Evolutionary conservation across 371 early-diverging fungal genomes (phyloP).

Genomic region (Syncephalastrum sp.): DNA sequence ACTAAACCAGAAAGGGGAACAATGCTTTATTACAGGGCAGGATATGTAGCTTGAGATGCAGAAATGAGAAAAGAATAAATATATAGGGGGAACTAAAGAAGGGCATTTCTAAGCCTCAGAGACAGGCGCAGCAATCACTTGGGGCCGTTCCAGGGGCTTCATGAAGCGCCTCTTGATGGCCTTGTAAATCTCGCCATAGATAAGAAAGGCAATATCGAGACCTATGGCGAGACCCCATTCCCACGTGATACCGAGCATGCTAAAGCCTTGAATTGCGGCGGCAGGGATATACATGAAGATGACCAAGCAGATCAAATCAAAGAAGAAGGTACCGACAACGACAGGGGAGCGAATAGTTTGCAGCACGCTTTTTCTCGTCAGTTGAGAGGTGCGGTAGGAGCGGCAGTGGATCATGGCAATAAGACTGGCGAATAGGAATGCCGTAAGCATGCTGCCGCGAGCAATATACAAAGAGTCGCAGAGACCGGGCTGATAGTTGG

Average conservation of each 20-base stretch:
- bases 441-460: slow-evolving; percentile 58
- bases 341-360: slow-evolving; percentile 49
- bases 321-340: slow-evolving; percentile 45
- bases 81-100: neutral
- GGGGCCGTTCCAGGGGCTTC: slow-evolving; percentile 7
- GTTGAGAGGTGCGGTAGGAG: slow-evolving; percentile 54
- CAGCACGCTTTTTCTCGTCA: slow-evolving; percentile 40
- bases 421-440: slow-evolving; percentile 59
- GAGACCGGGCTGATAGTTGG: slow-evolving; percentile 28
- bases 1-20: too few relatives aligned
- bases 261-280: slow-evolving; percentile 60
- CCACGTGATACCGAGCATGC: slow-evolving; percentile 58
- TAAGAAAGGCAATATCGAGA: slow-evolving; percentile 49
- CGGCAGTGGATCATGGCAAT: slow-evolving; percentile 67
- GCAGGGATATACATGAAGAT: slow-evolving; percentile 67
- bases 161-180: slow-evolving; percentile 20
- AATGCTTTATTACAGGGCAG: too few relatives aligned
- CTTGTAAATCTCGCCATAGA: slow-evolving; percentile 57
- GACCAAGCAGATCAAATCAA: slow-evolving; percentile 49
- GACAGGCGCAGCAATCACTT: too few relatives aligned
- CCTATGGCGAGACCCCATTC: slow-evolving; percentile 69
- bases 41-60: too few relatives aligned
- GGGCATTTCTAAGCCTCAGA: neutral
- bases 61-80: slow-evolving; percentile 6
- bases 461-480: slow-evolving; percentile 67